A percentile compares a stretch with the other conserved stretches of the same genome.
Evolutionary conservation across 1,284 basidiomycete genomes (phyloP).

Genomic region (Leccinum subfulvum): DNA sequence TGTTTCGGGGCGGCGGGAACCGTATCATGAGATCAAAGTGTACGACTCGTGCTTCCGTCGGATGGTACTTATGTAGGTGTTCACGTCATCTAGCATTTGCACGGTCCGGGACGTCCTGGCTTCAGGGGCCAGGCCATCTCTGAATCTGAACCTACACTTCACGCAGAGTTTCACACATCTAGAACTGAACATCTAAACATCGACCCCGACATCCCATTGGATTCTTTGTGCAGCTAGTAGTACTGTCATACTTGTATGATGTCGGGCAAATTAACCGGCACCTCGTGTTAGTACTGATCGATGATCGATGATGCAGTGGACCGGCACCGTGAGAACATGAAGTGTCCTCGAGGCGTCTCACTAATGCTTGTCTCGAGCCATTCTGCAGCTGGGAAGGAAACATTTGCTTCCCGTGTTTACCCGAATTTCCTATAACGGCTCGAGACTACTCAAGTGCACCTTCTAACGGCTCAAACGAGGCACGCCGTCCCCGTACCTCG

Average conservation of each 20-base stretch:
- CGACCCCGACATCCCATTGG: no score
- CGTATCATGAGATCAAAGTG: neutral
- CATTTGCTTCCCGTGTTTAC: no score
- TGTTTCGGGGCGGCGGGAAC: neutral
- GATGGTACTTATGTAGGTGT: neutral
- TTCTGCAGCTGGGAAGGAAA: no score
- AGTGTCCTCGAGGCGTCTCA: constrained; percentile 7
- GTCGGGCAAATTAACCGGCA: no score
- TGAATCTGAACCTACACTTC: neutral
- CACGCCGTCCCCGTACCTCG: neutral
- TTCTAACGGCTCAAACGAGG: neutral
- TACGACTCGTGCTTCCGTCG: neutral
- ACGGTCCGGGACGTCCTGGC: neutral
- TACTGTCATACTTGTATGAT: no score
- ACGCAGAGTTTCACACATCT: neutral
- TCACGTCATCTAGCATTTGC: neutral
- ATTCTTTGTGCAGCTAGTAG: no score
- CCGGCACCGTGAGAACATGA: constrained; percentile 10
- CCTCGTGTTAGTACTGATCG: no score
- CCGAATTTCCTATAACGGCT: no score
- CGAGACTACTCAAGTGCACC: no score
- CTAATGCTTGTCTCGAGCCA: neutral
- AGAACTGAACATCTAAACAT: no score
- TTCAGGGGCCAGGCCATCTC: neutral
- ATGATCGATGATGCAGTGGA: neutral